Percentiles rank a stretch among this genome's conserved stretches.
These are phyloP conservation scores for Paxillus ammoniavirescens DNA, from an alignment of 768 basidiomycete genomes.

Conservation along the genomic window DNA sequence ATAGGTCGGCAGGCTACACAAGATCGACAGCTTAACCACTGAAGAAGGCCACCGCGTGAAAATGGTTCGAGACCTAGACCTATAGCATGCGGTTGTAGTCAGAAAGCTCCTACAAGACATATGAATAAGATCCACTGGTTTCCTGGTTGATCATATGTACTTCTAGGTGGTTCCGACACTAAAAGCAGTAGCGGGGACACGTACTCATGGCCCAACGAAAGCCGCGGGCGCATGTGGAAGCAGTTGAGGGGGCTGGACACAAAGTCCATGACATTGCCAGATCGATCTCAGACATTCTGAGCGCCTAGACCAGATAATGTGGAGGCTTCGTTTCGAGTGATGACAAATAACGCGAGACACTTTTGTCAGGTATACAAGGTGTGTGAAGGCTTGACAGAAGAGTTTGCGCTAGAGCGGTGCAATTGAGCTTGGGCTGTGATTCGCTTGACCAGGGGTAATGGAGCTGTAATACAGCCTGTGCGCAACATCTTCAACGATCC, in stretches of 20 bases:
- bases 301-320: neutral
- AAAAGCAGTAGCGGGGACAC: conserved; percentile 9
- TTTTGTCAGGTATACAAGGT: neutral
- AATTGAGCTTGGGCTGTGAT: conserved; percentile 1
- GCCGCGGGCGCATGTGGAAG: conserved; percentile 9
- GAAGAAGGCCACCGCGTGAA: conserved; percentile 21
- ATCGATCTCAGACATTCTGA: conserved; percentile 2
- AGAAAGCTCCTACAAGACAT: neutral
- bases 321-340: conserved; percentile 7
- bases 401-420: neutral
- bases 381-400: neutral
- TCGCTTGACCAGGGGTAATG: conserved; percentile 12
- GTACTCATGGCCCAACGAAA: conserved; percentile 1
- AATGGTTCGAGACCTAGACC: conserved; percentile 12
- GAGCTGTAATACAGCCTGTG: conserved; percentile 83
- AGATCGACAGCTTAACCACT: conserved; percentile 8
- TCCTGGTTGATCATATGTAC: conserved; percentile 9
- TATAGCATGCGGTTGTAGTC: neutral
- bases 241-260: neutral
- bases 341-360: conserved; percentile 5
- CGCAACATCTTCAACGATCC: conserved; percentile 90
- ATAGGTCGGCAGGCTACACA: conserved; percentile 19
- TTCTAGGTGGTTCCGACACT: conserved; percentile 8
- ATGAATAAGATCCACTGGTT: conserved; percentile 1
- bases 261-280: conserved; percentile 5